Evolutionary conservation across 2,329 filamentous ascomycete genomes (phyloP).

Genomic region (Colletotrichum karsti): DNA sequence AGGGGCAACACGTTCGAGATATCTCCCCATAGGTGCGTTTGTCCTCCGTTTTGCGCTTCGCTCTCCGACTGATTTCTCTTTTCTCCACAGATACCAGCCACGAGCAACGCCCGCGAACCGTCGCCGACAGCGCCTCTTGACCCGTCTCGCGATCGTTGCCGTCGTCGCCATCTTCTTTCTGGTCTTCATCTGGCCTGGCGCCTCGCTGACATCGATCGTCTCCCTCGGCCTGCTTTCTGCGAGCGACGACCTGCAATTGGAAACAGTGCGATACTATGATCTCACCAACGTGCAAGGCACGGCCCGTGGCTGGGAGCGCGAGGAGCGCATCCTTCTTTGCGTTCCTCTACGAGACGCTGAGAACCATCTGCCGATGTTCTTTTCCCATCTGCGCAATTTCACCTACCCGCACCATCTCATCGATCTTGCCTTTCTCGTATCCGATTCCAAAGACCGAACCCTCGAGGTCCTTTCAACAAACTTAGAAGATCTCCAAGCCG

Average conservation of each 20-base stretch:
- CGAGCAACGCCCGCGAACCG: constrained; percentile 76
- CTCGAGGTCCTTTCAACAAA: constrained; percentile 78
- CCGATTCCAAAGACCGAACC: constrained; percentile 95
- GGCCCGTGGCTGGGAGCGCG: constrained; percentile 92
- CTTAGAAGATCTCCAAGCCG: constrained; percentile 81
- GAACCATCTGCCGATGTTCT: constrained; percentile 95
- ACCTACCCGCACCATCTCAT: constrained; percentile 98
- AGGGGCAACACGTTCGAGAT: constrained; percentile 83
- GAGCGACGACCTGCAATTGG: constrained; percentile 78
- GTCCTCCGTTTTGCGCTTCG: not conserved
- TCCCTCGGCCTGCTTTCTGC: constrained; percentile 77
- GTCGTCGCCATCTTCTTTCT: constrained; percentile 70
- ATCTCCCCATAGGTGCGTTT: constrained; percentile 82
- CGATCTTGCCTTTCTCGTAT: constrained; percentile 95
- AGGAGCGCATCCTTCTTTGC: constrained; percentile 94
- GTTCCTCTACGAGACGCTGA: constrained; percentile 94
- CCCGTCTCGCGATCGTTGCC: constrained; percentile 68
- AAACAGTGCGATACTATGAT: constrained; percentile 98
- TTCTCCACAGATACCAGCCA: constrained; percentile 81
- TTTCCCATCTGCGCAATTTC: constrained; percentile 94
- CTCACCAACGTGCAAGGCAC: constrained; percentile 91
- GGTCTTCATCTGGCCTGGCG: constrained; percentile 79
- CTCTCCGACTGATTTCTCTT: not conserved
- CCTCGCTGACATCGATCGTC: constrained; percentile 66
- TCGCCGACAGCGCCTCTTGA: constrained; percentile 76